Conservation (phyloP, 192 early-diverging fungal genomes). For the Spinellus fusiger region DNA sequence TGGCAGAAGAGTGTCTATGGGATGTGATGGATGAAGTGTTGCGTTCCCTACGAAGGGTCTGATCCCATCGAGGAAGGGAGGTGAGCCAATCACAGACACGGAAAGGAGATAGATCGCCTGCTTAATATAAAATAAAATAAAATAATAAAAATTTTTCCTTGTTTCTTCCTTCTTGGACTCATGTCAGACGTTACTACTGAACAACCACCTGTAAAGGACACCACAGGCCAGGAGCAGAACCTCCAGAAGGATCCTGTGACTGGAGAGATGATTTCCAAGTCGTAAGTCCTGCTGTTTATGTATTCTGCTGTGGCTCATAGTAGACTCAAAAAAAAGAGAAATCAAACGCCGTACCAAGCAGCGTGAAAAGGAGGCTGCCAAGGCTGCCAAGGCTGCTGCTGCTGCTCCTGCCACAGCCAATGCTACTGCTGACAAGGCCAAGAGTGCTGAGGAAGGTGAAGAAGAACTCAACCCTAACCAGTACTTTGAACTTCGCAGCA, state of each 20-base stretch:
- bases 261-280: conserved; percentile 93
- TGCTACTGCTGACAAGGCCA: conserved; percentile 28
- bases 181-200: neutral
- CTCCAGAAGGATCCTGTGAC: conserved; percentile 76
- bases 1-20: conserved; percentile 53
- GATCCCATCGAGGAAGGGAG: neutral
- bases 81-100: neutral
- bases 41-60: neutral
- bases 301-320: neutral
- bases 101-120: neutral
- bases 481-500: conserved; percentile 97
- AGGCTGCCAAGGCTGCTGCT: conserved; percentile 54
- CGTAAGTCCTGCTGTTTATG: conserved; percentile 40
- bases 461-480: conserved; percentile 85
- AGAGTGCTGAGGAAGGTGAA: conserved; percentile 67
- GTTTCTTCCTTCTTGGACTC: neutral
- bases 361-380: conserved; percentile 78
- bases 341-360: conserved; percentile 87
- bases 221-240: conserved; percentile 33
- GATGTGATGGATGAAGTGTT: conserved; percentile 57
- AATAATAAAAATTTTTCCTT: neutral
- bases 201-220: conserved; percentile 10
- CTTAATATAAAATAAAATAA: neutral
- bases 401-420: conserved; percentile 39
- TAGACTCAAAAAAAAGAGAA: conserved; percentile 52